phyloP scores from a whole-genome alignment of 805 yeast genomes.

The Nakazawaea wyomingensis region DNA sequence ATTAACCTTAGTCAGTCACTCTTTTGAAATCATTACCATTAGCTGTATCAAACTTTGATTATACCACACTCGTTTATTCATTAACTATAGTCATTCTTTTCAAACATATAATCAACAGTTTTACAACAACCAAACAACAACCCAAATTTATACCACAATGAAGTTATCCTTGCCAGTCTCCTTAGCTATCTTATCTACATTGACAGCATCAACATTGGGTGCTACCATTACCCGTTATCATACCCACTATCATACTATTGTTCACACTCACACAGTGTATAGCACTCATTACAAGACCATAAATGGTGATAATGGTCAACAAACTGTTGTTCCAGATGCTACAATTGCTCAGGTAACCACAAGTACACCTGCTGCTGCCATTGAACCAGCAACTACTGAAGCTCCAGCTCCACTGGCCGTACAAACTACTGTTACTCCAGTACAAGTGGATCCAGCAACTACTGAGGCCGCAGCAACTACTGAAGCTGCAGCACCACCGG shows the following conservation, averaged over 20 bases:
- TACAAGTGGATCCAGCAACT: too few species aligned
- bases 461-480: constrained; percentile 16
- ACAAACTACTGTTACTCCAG: constrained; percentile 13
- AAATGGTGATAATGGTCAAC: constrained; percentile 5
- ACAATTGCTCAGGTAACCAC: constrained; percentile 9
- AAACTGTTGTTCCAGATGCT: constrained; percentile 2
- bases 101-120: background rate
- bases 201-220: constrained; percentile 12
- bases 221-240: constrained; percentile 8
- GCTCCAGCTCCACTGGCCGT: constrained; percentile 11
- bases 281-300: constrained; percentile 8
- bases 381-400: constrained; percentile 10
- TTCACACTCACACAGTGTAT: constrained; percentile 7
- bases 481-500: constrained; percentile 12
- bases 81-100: constrained; percentile 9
- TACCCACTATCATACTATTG: constrained; percentile 10
- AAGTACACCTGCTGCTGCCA: constrained; percentile 6
- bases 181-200: constrained; percentile 9
- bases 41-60: background rate
- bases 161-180: constrained; percentile 12
- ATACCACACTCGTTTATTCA: background rate
- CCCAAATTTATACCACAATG: constrained; percentile 5
- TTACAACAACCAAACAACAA: too few species aligned
- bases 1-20: constrained; percentile 3
- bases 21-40: background rate